Percentiles rank a stretch among this genome's conserved stretches.
Evolutionary conservation across 257 asterid species (phyloP).

Genomic region (Solanum corneliomulleri): DNA sequence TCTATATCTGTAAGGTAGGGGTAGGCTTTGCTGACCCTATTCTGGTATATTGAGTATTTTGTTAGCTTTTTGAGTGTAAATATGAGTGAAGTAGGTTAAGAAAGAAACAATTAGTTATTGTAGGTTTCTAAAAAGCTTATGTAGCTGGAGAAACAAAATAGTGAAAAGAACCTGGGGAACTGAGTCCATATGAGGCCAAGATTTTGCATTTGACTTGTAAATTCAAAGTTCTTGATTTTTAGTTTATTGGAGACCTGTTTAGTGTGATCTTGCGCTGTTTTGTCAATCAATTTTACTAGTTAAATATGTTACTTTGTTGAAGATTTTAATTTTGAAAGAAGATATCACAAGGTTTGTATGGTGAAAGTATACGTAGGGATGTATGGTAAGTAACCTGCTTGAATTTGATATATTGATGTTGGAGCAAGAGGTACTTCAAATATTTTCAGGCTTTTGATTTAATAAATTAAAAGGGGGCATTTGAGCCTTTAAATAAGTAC

Average conservation of each 20-base stretch:
- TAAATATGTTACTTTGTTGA: neutral
- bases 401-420: neutral
- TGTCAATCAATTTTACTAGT: neutral
- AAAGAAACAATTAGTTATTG: too few species aligned
- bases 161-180: too few species aligned
- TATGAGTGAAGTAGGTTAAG: too few species aligned
- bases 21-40: too few species aligned
- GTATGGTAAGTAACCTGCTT: neutral
- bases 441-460: neutral
- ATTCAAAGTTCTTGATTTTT: neutral
- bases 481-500: neutral
- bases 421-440: neutral
- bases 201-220: too few species aligned
- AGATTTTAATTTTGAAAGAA: neutral
- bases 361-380: neutral
- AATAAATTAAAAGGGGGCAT: neutral
- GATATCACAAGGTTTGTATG: neutral
- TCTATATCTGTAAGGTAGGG: too few species aligned
- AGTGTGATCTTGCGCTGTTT: neutral
- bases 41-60: too few species aligned
- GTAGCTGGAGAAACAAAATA: too few species aligned
- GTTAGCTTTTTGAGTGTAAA: too few species aligned
- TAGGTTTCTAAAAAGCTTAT: too few species aligned
- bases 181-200: too few species aligned
- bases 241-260: neutral